Base-by-base conservation (phyloP, 176 grass and related monocot genomes). In the Triticum timopheevii region DNA sequence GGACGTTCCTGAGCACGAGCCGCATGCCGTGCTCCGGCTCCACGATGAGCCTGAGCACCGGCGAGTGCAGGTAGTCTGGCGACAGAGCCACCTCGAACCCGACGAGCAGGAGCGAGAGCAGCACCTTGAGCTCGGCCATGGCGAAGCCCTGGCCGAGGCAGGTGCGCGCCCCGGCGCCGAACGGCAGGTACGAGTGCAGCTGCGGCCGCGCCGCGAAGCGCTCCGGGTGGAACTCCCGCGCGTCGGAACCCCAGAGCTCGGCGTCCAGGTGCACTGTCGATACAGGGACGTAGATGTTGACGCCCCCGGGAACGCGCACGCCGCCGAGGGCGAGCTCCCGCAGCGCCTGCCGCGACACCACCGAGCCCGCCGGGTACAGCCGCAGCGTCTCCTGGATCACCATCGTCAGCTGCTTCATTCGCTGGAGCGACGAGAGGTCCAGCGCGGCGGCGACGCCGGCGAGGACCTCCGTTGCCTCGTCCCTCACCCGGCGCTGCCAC, bases 361-460 rank as follows among this genome's bases (percentile, higher is more conserved):
- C 93, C 1, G 93, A 80, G 4, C 96, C 96, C 0, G 90, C 88
- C 3, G 96, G 96, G 84, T 98, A 98, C 47, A 98, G 86, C 33
- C 96, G 87, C 69, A 98, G 83, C 10, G 96, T 90, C 89, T 98
- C 96, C 85, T 98, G 93, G 86, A 98, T 98, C 86, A 98, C 92
- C 96, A 95, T 98, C 47, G 93, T 91, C 66, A 98, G 81, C 93
- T 98, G 89, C 85, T 94, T 98, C 96, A 96, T 96, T 87, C 74
- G 93, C 15, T 96, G 92, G 13, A 98, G 84, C 2, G 92, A 85
- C 7, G 59, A 28, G 36, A 88, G 69, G 65, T 91, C 90, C 79
- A 62, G 76, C 4, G 35, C 64, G 16, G 35, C 64, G 16, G 4
- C 34, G 31, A 12, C 82, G 35, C 13, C 81, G 20, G 44, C 23